Evolutionary conservation across 1,284 basidiomycete species (phyloP), one percentile per base, ranked within the genome.

Genomic region (Coriolopsis trogii): DNA sequence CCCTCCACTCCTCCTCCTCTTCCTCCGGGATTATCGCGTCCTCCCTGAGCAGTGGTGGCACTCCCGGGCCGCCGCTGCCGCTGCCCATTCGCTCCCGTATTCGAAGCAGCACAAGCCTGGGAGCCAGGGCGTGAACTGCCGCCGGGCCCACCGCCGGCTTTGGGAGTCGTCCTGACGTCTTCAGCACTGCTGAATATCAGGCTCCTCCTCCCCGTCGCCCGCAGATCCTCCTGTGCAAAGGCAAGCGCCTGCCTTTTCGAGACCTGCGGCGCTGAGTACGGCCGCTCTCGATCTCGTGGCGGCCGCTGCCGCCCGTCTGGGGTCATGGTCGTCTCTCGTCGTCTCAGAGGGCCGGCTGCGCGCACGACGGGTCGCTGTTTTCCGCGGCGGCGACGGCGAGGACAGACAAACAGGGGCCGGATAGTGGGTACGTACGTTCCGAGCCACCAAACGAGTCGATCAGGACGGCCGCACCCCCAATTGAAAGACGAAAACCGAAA

Each of bases 291-390:
- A 44, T 30, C 25, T 20, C 25, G 47, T 26, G 25, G 31, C 20
- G 63, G 65, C 40, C 63, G 61, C 51, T 68, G 67, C 53, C 66
- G 66, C 41, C 75, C 76, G 41, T 75, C 75, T 43, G 72, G 66
- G 26, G 75, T 79, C 53, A 77, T 64, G 38, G 77, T 78, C n/a
- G 77, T 79, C 46, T 78, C 78, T 57, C 68, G 59, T 56, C 72
- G 73, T 65, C 71, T 68, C 49, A 77, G 61, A 51, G 60, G 62
- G 37, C 38, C 46, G 1, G 66, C 56, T 48, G 29, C 9, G 60
- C 59, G 59, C 66, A 66, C 73, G 42, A 26, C 38, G 29, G 49
- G 50, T 37, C 38, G 15, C 37, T 20, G 37, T 16, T 1, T 13
- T 23, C 21, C 20, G 20, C 3, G 28, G 42, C 33, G 26, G 33